Base-by-base conservation (phyloP, 2,329 filamentous ascomycete genomes). In the Aspergillus transmontanensis region DNA sequence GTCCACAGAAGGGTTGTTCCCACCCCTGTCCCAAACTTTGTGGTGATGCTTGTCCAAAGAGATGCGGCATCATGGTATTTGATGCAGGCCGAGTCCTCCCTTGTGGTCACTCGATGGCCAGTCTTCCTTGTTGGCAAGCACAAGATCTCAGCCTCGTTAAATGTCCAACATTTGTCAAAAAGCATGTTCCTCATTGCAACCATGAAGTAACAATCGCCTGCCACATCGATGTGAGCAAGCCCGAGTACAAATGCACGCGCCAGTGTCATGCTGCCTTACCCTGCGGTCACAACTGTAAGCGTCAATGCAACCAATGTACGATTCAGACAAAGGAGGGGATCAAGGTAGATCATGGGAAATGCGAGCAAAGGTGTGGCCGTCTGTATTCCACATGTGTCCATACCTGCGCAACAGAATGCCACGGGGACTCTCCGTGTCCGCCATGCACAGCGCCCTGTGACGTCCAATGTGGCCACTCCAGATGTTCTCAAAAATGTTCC, bases 231-330 rank as follows among this genome's bases (percentile, higher is more conserved):
- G 81, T 88, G 9, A 64, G 68, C 0, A 51, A 64, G 0, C 30
- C 71, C 0, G 28, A 55, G 0, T 89, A 83, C 70, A 64, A 48
- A 1, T 93, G 90, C 69, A 60, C 54, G 0, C 75, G 73, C 1
- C 57, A 65, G 1, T 92, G 90, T 66, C 77, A 73, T 0, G 65
- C 67, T 0, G 48, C 71, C 0, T 78, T 87, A 0, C 32, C 73
- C 0, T 92, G 90, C 68, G 87, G 89, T 0, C 89, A 91, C 69
- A 61, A 60, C 0, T 91, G 89, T 72, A 77, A 69, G 6, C 77
- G 76, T 2, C 45, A 39, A 9, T 91, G 89, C 69, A 73, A 63
- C 7, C 59, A 65, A 0, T 92, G 89, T 73, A 69, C 57, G 2
- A 76, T 74, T 28, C 66, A 74, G 9, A 72, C 73, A 16, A 59